These are phyloP conservation scores for Cladosporium oxysporum DNA, from an alignment of 2,329 filamentous ascomycete genomes.

Conservation along the genomic window DNA sequence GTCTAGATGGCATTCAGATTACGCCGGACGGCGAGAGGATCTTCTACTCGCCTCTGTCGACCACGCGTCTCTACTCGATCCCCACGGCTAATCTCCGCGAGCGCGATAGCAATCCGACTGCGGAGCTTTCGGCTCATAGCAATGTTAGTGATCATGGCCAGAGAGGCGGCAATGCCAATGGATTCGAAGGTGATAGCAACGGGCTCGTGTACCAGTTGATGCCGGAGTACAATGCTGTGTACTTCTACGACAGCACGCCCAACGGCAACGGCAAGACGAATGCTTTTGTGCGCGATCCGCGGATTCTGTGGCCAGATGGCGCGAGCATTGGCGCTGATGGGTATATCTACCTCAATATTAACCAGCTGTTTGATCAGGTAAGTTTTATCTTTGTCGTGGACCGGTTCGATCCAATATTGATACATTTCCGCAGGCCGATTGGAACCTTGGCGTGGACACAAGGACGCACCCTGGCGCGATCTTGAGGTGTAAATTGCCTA, in stretches of 20 bases:
- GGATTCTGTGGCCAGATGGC: constrained; percentile 49
- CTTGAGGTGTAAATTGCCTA: constrained; percentile 45
- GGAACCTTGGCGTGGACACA: constrained; percentile 50
- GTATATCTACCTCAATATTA: constrained; percentile 53
- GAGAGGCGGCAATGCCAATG: constrained; percentile 49
- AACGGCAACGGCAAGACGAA: constrained; percentile 37
- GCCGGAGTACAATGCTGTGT: constrained; percentile 49
- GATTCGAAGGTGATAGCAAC: constrained; percentile 47
- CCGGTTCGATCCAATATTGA: constrained; percentile 18
- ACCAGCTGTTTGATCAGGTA: constrained; percentile 50
- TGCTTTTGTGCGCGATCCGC: constrained; percentile 44
- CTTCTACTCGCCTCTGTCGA: constrained; percentile 47
- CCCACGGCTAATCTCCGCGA: constrained; percentile 37
- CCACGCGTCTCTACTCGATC: constrained; percentile 39
- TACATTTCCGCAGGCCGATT: constrained; percentile 26
- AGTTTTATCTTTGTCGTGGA: not conserved
- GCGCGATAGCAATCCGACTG: constrained; percentile 36
- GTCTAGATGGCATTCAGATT: constrained; percentile 43
- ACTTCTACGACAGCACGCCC: constrained; percentile 44
- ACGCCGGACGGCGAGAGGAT: constrained; percentile 41
- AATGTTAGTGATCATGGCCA: constrained; percentile 51
- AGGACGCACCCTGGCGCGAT: constrained; percentile 49
- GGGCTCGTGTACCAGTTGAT: constrained; percentile 51
- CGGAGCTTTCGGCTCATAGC: constrained; percentile 45
- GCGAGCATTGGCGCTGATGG: constrained; percentile 46